Evolutionary conservation across 1,284 basidiomycete genomes (phyloP).

Genomic region (Microbotryum scabiosae): DNA sequence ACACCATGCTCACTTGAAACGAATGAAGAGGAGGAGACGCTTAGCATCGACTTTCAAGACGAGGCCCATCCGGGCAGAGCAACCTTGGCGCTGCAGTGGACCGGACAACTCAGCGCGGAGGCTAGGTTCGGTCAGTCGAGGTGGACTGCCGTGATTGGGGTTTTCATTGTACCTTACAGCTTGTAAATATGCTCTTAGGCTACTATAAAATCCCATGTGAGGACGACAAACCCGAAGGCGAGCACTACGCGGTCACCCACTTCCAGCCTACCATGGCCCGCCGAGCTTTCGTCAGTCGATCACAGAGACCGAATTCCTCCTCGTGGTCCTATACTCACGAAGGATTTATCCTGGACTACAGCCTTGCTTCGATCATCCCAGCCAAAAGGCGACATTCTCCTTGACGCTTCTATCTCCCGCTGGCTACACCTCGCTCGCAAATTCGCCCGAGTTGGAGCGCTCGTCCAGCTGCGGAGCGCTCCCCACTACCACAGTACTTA

Average conservation of each 20-base stretch:
- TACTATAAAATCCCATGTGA: conserved; percentile 45
- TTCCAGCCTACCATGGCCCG: conserved; percentile 62
- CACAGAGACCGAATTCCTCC: rapidly evolving
- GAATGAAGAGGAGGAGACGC: conserved; percentile 46
- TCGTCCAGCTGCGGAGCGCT: conserved; percentile 28
- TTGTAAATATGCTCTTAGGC: conserved; percentile 10
- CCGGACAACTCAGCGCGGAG: conserved; percentile 54
- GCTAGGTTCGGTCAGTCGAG: conserved; percentile 51
- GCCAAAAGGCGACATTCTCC: conserved; percentile 76
- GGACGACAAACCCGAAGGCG: conserved; percentile 54
- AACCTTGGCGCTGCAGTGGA: conserved; percentile 41
- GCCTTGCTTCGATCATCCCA: conserved; percentile 84
- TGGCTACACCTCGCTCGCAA: conserved; percentile 55
- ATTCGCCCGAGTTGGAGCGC: conserved; percentile 67
- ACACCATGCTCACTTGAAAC: too few species aligned
- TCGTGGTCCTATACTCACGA: background rate
- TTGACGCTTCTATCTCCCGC: conserved; percentile 73
- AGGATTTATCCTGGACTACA: background rate
- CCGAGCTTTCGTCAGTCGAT: conserved; percentile 37
- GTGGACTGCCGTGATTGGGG: background rate
- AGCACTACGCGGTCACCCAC: conserved; percentile 36
- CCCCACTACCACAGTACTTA: background rate
- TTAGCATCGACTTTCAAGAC: conserved; percentile 51
- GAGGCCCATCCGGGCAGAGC: conserved; percentile 53
- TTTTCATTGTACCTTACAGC: background rate